Percentiles rank a stretch among this genome's conserved stretches.
Evolutionary conservation across 2,329 filamentous ascomycete genomes (phyloP).

Genomic region (Mycosphaerella arachidis): DNA sequence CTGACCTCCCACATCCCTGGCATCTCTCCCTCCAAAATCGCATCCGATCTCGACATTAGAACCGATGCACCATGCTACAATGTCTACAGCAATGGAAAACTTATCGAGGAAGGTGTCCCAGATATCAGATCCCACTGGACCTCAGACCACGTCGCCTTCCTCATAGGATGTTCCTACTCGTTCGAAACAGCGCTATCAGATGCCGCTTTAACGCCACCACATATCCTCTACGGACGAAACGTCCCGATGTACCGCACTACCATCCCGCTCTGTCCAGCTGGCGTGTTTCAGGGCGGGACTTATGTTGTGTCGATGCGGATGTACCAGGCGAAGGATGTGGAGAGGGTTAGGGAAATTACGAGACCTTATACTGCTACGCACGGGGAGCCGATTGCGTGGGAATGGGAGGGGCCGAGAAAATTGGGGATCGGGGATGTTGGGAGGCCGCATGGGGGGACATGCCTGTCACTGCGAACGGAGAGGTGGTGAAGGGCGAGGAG

Average conservation of each 20-base stretch:
- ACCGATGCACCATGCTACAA: slow-evolving; percentile 56
- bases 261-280: slow-evolving; percentile 53
- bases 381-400: slow-evolving; percentile 62
- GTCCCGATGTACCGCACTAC: slow-evolving; percentile 60
- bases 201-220: slow-evolving; percentile 50
- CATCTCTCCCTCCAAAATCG: slow-evolving; percentile 32
- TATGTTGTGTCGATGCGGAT: slow-evolving; percentile 63
- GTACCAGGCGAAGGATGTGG: slow-evolving; percentile 49
- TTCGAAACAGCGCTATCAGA: slow-evolving; percentile 55
- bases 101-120: slow-evolving; percentile 36
- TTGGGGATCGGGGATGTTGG: slow-evolving; percentile 55
- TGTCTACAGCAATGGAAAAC: slow-evolving; percentile 51
- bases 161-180: slow-evolving; percentile 61
- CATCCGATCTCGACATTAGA: slow-evolving; percentile 51
- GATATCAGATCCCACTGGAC: slow-evolving; percentile 53
- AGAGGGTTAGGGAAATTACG: slow-evolving; percentile 53
- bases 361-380: slow-evolving; percentile 54
- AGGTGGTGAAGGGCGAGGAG: slow-evolving; percentile 8
- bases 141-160: slow-evolving; percentile 53
- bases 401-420: slow-evolving; percentile 51
- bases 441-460: slow-evolving; percentile 55
- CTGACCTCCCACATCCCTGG: slow-evolving; percentile 38
- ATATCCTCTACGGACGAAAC: slow-evolving; percentile 47
- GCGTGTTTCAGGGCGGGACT: slow-evolving; percentile 52
- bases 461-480: too few species aligned